Conservation (phyloP, 2,329 filamentous ascomycete genomes). For the Hysterium pulicare region DNA sequence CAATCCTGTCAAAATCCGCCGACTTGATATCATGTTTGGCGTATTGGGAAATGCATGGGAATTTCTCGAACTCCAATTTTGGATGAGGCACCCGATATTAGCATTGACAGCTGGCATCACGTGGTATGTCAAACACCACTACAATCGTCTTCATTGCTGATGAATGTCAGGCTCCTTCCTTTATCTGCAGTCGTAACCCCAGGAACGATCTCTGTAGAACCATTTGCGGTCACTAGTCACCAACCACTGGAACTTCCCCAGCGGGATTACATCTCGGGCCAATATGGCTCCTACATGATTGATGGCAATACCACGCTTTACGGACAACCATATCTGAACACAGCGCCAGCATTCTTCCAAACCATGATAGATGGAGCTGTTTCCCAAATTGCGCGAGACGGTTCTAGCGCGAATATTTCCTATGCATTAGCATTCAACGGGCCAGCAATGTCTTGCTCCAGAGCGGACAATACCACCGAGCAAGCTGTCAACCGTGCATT, state of each 20-base stretch:
- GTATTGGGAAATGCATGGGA: conserved; percentile 3
- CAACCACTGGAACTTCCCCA: background rate
- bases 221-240: background rate
- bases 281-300: background rate
- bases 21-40: conserved; percentile 3
- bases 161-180: conserved; percentile 3
- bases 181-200: conserved; percentile 5
- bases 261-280: background rate
- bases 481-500: background rate
- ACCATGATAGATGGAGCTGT: background rate
- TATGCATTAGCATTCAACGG: conserved; percentile 1
- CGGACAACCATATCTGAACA: background rate
- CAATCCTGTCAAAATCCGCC: conserved; percentile 1
- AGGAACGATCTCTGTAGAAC: conserved; percentile 5
- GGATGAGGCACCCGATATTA: background rate
- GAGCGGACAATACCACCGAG: background rate
- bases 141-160: background rate
- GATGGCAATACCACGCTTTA: background rate
- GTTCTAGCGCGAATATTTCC: background rate
- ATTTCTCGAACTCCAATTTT: conserved; percentile 1
- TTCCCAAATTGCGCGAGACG: background rate
- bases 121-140: background rate
- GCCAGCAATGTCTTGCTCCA: background rate
- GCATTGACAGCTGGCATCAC: conserved; percentile 3
- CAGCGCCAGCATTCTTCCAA: background rate